phyloP scores from a whole-genome alignment of 805 yeast genomes.

The Lipomyces yamanashiensis region DNA sequence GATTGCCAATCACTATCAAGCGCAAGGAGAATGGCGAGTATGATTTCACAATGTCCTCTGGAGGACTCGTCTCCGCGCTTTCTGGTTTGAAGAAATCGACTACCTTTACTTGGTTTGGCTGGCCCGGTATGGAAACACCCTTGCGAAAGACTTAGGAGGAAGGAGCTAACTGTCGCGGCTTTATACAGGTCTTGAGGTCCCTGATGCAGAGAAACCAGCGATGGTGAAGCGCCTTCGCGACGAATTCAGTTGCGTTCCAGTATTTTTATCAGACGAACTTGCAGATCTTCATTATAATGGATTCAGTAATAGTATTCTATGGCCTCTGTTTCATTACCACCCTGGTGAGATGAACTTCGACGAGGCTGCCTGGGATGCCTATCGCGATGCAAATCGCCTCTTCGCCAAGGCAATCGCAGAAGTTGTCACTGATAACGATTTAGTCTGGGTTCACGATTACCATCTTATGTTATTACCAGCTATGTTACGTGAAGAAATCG shows the following conservation, averaged over 20 bases:
- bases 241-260: constrained; percentile 88
- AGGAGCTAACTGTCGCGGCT: background rate
- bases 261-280: constrained; percentile 81
- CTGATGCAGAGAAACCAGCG: constrained; percentile 68
- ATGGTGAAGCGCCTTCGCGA: constrained; percentile 73
- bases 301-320: constrained; percentile 87
- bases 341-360: constrained; percentile 99
- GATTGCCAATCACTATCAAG: constrained; percentile 91
- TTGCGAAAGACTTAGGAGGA: background rate
- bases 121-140: constrained; percentile 70
- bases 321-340: constrained; percentile 99
- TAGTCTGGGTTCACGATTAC: constrained; percentile 98
- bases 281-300: constrained; percentile 98
- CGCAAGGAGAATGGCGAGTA: constrained; percentile 66
- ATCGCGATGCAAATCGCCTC: constrained; percentile 84
- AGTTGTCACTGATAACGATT: constrained; percentile 76
- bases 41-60: constrained; percentile 90
- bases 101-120: constrained; percentile 95
- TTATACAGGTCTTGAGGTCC: constrained; percentile 63
- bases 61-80: constrained; percentile 94
- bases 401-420: constrained; percentile 77
- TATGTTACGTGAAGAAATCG: constrained; percentile 70
- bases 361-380: constrained; percentile 97
- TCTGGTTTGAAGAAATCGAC: constrained; percentile 85
- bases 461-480: constrained; percentile 95